Percentiles rank a stretch among this genome's conserved stretches.
Conservation (phyloP, 148 eudicot genomes). For the Vaccinium vitisidaea region DNA sequence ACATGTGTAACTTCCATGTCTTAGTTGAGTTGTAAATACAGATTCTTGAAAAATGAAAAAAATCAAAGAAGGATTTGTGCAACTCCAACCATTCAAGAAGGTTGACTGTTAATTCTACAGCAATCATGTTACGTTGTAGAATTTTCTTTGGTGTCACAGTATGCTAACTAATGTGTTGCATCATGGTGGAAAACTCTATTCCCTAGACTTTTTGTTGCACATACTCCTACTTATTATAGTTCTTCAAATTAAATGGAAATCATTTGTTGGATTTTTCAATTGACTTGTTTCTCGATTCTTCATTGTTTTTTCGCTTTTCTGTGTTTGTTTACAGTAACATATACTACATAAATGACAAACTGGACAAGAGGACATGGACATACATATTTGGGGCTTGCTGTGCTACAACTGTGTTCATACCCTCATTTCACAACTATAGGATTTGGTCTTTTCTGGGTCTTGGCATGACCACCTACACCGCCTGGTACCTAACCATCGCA, state of each 20-base stretch:
- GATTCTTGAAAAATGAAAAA: too few species aligned
- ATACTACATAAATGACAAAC: constrained; percentile 60
- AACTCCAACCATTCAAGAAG: too few species aligned
- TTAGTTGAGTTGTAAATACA: too few species aligned
- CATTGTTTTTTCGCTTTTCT: background rate
- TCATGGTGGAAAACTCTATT: too few species aligned
- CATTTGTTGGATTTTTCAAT: background rate
- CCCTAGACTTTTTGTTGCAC: too few species aligned
- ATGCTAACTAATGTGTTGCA: too few species aligned
- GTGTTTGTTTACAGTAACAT: constrained; percentile 46
- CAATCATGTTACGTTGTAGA: too few species aligned
- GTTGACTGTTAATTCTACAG: too few species aligned
- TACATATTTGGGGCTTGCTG: constrained; percentile 81
- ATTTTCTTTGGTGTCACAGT: too few species aligned
- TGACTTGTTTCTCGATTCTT: background rate
- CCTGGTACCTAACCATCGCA: constrained; percentile 73
- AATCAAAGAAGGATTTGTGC: too few species aligned
- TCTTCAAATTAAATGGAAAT: background rate
- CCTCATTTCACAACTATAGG: constrained; percentile 69
- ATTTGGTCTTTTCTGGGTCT: constrained; percentile 73
- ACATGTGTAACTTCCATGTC: too few species aligned
- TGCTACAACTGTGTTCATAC: constrained; percentile 65
- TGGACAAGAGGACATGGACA: constrained; percentile 81
- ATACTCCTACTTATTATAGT: background rate
- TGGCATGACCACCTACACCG: constrained; percentile 77